phyloP scores from a whole-genome alignment of 345 rosid genomes.

The Corchorus capsularis region DNA sequence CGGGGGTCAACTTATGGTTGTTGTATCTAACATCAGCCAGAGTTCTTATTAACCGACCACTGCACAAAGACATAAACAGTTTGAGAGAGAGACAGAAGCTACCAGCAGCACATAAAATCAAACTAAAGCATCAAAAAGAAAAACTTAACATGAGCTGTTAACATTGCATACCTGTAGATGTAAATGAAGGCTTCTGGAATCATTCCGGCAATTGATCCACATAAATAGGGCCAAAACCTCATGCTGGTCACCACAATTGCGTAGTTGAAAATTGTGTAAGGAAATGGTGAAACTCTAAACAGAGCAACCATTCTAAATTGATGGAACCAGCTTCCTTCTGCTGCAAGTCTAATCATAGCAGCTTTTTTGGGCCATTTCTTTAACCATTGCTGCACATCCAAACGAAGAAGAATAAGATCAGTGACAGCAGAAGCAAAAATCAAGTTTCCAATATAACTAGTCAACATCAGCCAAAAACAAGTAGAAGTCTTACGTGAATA shows the following conservation, averaged over 20 bases:
- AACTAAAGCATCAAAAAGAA: background rate
- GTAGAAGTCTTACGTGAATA: slow-evolving; percentile 66
- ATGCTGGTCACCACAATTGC: slow-evolving; percentile 84
- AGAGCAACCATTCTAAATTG: slow-evolving; percentile 90
- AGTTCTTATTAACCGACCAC: slow-evolving; percentile 77
- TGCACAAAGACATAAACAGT: slow-evolving; percentile 37
- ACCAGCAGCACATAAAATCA: background rate
- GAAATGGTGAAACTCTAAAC: slow-evolving; percentile 94
- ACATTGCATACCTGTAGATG: slow-evolving; percentile 69
- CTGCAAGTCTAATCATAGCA: slow-evolving; percentile 83
- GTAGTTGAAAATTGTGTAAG: slow-evolving; percentile 95
- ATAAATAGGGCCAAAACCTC: slow-evolving; percentile 89
- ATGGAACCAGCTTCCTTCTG: slow-evolving; percentile 93
- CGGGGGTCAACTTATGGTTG: slow-evolving; percentile 54
- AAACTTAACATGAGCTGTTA: background rate
- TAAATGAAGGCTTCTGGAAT: slow-evolving; percentile 95
- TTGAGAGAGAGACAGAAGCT: background rate
- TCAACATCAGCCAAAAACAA: slow-evolving; percentile 5
- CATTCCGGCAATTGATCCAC: slow-evolving; percentile 94
- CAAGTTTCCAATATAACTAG: background rate
- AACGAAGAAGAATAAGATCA: slow-evolving; percentile 10
- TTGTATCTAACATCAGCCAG: slow-evolving; percentile 67
- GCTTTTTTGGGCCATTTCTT: slow-evolving; percentile 92
- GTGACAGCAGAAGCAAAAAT: slow-evolving; percentile 1
- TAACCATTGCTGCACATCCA: slow-evolving; percentile 77